Percentiles rank a stretch among this genome's conserved stretches.
Conservation (phyloP, 169 alveolate species). For the Plasmodium vinckei region DNA sequence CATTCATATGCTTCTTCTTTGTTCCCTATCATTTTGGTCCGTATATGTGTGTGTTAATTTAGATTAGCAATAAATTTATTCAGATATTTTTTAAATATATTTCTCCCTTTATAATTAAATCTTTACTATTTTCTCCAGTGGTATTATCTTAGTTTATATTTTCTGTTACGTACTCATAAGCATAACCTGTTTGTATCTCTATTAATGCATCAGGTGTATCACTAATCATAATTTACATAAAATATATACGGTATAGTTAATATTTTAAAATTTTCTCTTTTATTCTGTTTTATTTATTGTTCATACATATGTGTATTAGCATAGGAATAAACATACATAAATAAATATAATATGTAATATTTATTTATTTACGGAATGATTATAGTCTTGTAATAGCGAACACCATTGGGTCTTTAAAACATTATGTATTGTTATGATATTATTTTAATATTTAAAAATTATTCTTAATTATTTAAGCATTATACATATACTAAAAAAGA, state of each 20-base stretch:
- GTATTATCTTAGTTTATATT: not conserved
- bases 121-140: not conserved
- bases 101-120: not conserved
- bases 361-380: not conserved
- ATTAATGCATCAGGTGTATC: not conserved
- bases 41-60: too few relatives aligned
- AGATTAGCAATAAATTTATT: too few relatives aligned
- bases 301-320: slow-evolving; percentile 1
- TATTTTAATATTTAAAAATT: slow-evolving; percentile 1
- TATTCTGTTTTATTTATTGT: slow-evolving; percentile 8
- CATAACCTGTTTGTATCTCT: slow-evolving; percentile 8
- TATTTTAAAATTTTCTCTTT: not conserved
- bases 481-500: not conserved
- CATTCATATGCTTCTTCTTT: slow-evolving; percentile 74
- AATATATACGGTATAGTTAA: not conserved
- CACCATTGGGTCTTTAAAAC: slow-evolving; percentile 10
- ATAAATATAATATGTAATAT: slow-evolving; percentile 6
- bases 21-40: slow-evolving; percentile 70
- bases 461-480: not conserved
- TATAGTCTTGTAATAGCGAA: slow-evolving; percentile 2
- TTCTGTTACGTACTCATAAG: not conserved
- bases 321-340: not conserved
- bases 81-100: not conserved
- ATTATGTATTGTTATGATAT: slow-evolving; percentile 8
- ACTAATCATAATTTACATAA: not conserved